phyloP scores from a whole-genome alignment of 495 filamentous ascomycete genomes.

The Penicillium daleae region DNA sequence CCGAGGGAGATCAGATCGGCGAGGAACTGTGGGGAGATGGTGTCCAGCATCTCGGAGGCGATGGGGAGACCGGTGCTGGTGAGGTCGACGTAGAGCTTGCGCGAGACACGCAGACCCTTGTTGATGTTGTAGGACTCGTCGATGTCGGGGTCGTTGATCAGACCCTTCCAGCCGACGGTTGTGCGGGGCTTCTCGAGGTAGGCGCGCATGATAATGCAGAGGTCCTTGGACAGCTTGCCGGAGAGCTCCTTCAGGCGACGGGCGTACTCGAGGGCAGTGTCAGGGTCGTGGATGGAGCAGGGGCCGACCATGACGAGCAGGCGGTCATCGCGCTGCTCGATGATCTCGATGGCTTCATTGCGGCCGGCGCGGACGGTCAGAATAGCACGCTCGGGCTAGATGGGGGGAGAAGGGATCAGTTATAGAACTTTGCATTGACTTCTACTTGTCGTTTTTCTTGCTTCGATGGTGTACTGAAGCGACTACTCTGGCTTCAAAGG shows the following conservation, averaged over 20 bases:
- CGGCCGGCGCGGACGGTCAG: conserved; percentile 82
- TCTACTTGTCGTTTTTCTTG: background rate
- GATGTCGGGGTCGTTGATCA: conserved; percentile 99
- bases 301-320: conserved; percentile 94
- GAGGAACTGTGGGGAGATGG: conserved; percentile 95
- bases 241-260: conserved; percentile 72
- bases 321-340: conserved; percentile 79
- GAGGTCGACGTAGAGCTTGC: conserved; percentile 89
- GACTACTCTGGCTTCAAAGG: background rate
- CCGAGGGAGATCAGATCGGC: conserved; percentile 94
- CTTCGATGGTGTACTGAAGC: background rate
- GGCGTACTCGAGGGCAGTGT: conserved; percentile 85
- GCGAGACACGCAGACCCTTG: conserved; percentile 88
- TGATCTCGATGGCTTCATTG: conserved; percentile 78
- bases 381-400: conserved; percentile 51
- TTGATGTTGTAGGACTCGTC: conserved; percentile 98
- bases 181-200: conserved; percentile 99
- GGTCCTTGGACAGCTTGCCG: conserved; percentile 75
- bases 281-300: conserved; percentile 96
- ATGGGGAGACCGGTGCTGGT: conserved; percentile 88
- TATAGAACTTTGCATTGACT: background rate
- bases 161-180: conserved; percentile 98
- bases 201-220: conserved; percentile 94
- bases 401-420: conserved; percentile 16
- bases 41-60: conserved; percentile 96